phyloP scores from a whole-genome alignment of 176 grass and related monocot genomes.

The Dendrocalamus sinicus region DNA sequence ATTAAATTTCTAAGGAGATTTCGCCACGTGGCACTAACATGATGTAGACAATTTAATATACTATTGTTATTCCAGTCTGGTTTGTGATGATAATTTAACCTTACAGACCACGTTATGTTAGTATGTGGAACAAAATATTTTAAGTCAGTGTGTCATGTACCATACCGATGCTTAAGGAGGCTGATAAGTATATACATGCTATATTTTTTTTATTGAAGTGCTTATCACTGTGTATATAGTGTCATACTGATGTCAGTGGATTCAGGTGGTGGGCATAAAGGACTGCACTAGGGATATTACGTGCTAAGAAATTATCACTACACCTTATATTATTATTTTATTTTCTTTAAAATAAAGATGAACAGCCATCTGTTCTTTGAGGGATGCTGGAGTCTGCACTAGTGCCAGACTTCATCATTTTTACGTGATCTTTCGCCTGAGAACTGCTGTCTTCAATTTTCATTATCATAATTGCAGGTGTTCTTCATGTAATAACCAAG shows the following conservation, averaged over 20 bases:
- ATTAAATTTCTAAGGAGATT: background rate
- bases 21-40: background rate
- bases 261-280: slow-evolving; percentile 7
- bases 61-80: slow-evolving; percentile 1
- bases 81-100: slow-evolving; percentile 34
- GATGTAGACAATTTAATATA: background rate
- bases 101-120: slow-evolving; percentile 1
- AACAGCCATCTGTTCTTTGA: background rate
- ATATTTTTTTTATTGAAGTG: background rate
- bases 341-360: slow-evolving; percentile 15
- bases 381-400: background rate
- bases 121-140: background rate
- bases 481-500: slow-evolving; percentile 4
- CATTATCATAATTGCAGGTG: background rate
- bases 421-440: background rate
- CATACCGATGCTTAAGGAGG: background rate
- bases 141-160: background rate
- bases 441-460: background rate
- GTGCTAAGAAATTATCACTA: background rate
- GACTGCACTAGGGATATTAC: slow-evolving; percentile 2
- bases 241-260: slow-evolving; percentile 21
- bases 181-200: background rate
- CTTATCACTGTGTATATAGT: background rate
- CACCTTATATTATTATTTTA: slow-evolving; percentile 12
- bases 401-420: slow-evolving; percentile 1